Base-by-base conservation (phyloP, 805 yeast genomes). In the Kuraishia ogatae region DNA sequence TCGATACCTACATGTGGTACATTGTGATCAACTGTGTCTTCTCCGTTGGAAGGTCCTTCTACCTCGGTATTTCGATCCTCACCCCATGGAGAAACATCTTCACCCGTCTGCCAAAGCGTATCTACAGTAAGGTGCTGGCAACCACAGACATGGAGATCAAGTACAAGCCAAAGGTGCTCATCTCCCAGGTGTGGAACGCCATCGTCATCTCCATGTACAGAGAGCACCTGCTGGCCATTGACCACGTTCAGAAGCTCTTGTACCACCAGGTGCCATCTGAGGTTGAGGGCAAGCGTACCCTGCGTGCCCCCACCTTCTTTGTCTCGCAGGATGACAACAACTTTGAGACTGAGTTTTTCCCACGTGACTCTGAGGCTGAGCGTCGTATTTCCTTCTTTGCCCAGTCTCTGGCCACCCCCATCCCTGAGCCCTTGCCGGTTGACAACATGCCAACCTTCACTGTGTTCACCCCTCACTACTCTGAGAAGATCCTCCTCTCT, bases 61-160 rank as follows among this genome's bases (percentile, higher is more conserved):
- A 93, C 80, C 81, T 96, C 73, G 99, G 99, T 87, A 92, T 94
- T 65, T 94, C 99, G 50, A 93, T 94, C 62, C 84, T 92, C 79
- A 94, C 99, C 48, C 99, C 99, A 59, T 94, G 99, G 99, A 89
- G 98, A 83, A 94, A 96, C 72, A 92, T 94, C 64, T 94, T 93
- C 80, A 85, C 97, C 54, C 86, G 99, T 74, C 78, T 94, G 70
- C 99, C 99, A 70, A 94, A 94, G 85, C 90, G 99, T 84, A 90
- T 94, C 63, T 96, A 94, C 80, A 90, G 97, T 55, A 94, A 94
- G 83, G 86, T 94, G 62, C 82, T 94, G 74, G 98, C 98, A 51
- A 94, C 99, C 43, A 89, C 97, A 62, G 98, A 94, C 71, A 93
- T 96, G 99, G 98, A 94, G 77, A 90, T 93, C 70, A 93, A 94